Evolutionary conservation across 73 alveolate genomes (phyloP), one percentile per base, ranked within the genome.

Genomic region (Uronychia setigera): DNA sequence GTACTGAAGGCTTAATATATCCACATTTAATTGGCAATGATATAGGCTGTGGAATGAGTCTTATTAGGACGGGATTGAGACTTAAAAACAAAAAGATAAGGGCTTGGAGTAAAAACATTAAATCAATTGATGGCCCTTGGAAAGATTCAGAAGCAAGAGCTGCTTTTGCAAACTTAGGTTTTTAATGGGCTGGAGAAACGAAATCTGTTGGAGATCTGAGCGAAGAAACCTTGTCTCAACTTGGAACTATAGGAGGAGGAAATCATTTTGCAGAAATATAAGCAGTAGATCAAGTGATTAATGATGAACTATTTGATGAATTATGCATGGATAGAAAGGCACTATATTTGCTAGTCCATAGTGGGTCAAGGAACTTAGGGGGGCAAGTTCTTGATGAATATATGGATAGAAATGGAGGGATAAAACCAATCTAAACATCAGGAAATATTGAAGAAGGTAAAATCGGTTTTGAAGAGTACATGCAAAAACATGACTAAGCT

Each of bases 171-270:
- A 11, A 11, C n/a, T 19, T 11, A 46, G 67, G 19, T 5, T 11
- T 46, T 46, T 11, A 46, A 11, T 46, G 67, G 67, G 67, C n/a
- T 46, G 67, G 67, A 19, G n/a, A 5, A 5, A 11, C 67, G 19
- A 19, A 46, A 19, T 11, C 5, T 5, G 67, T 76, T 14, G 30
- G 35, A 26, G 60, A 34, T 0, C 33, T 78, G 14, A 87, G 80
- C 29, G 32, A 29, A 25, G 75, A 89, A 29, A 58, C 29, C 29
- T 67, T 84, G 30, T 26, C 78, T 31, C 76, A 57, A 29, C 81
- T 89, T n/a, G 95, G 95, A 1, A 89, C 95, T 29, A 89, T 89
- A 1, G 95, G 95, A 25, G 95, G 90, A 1, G 95, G 95, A 31
- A 89, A 89, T 57, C 95, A 89, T 58, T 89, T 89, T 77, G 90